Percentiles rank a stretch among this genome's conserved stretches.
These are phyloP conservation scores for Curvularia lunata DNA, from an alignment of 2,329 filamentous ascomycete species.

Conservation along the genomic window DNA sequence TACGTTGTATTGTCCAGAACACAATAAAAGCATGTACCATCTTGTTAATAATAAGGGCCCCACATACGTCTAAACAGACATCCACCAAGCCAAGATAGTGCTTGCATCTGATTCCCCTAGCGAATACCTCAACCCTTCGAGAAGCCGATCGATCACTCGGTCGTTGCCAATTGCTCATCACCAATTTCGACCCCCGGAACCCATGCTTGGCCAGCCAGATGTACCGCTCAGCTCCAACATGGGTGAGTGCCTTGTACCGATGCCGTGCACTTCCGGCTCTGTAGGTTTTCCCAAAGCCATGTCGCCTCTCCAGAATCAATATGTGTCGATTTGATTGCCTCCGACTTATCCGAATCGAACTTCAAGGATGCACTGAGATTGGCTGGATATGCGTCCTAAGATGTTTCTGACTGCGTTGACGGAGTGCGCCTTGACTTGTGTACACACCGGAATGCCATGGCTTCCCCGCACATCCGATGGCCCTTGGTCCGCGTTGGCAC, in stretches of 20 bases:
- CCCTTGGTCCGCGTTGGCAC: slow-evolving; percentile 1
- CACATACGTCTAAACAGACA: not conserved
- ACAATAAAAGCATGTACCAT: not conserved
- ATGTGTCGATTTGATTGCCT: not conserved
- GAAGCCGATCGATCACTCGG: not conserved
- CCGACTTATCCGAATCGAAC: not conserved
- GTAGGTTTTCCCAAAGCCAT: not conserved
- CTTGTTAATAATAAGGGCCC: not conserved
- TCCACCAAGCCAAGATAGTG: not conserved
- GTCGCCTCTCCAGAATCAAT: not conserved
- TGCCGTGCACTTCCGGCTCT: not conserved
- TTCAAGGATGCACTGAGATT: not conserved
- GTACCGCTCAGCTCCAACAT: not conserved
- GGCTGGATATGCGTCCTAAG: not conserved
- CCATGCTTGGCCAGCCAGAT: not conserved
- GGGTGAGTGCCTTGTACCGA: not conserved
- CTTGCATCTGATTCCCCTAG: not conserved
- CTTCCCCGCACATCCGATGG: slow-evolving; percentile 13
- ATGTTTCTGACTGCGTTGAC: not conserved
- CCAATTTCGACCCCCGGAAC: not conserved
- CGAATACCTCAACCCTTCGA: not conserved
- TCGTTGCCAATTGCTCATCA: not conserved
- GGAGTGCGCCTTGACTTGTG: not conserved
- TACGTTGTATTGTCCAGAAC: not conserved
- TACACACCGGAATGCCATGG: slow-evolving; percentile 1